These are phyloP conservation scores for Epithele typhae DNA, from an alignment of 768 basidiomycete species.

Conservation along the genomic window DNA sequence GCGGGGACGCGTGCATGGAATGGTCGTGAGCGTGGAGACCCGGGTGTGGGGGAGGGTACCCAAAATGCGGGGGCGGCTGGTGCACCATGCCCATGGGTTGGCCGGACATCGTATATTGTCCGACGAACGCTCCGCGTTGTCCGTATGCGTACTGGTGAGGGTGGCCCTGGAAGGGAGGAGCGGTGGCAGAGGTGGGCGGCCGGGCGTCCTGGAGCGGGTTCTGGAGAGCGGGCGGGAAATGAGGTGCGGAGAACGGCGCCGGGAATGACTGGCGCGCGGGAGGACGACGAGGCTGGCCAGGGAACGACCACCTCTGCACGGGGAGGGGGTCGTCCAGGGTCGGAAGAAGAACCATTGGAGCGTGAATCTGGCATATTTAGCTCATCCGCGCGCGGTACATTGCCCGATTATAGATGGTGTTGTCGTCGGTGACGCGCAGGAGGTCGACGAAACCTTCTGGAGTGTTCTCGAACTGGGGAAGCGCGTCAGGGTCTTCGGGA, in stretches of 20 bases:
- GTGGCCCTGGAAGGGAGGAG: slow-evolving; percentile 22
- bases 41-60: slow-evolving; percentile 34
- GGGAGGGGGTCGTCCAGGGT: slow-evolving; percentile 16
- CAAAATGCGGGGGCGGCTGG: slow-evolving; percentile 20
- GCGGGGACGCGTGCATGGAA: slow-evolving; percentile 31
- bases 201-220: slow-evolving; percentile 21
- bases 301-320: slow-evolving; percentile 14
- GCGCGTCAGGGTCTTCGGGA: slow-evolving; percentile 9
- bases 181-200: slow-evolving; percentile 20
- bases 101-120: slow-evolving; percentile 45
- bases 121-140: slow-evolving; percentile 33
- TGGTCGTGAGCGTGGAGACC: slow-evolving; percentile 33
- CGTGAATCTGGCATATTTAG: slow-evolving; percentile 23
- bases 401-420: slow-evolving; percentile 14
- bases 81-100: slow-evolving; percentile 26
- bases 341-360: slow-evolving; percentile 14
- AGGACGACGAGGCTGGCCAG: slow-evolving; percentile 19
- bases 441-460: slow-evolving; percentile 19
- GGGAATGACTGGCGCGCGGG: slow-evolving; percentile 18
- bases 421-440: slow-evolving; percentile 1
- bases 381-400: slow-evolving; percentile 11
- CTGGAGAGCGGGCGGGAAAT: slow-evolving; percentile 7
- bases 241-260: slow-evolving; percentile 11
- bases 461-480: slow-evolving; percentile 19
- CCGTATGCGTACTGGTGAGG: slow-evolving; percentile 18